Base-by-base conservation (phyloP, 441 rosid genomes). In the Corymbia citriodora region DNA sequence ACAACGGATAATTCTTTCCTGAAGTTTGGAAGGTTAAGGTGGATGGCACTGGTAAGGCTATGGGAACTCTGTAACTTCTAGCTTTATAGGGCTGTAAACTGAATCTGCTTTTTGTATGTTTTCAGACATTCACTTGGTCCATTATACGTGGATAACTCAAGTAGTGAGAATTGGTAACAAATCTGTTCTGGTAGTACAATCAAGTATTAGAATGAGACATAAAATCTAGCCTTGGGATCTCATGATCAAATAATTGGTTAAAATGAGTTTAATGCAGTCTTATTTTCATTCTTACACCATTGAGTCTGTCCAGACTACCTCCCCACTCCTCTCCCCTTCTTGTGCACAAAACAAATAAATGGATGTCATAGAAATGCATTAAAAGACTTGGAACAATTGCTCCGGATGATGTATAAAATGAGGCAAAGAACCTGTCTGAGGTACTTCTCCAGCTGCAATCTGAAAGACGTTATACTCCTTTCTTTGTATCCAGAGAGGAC, bases 401-500 rank as follows among this genome's bases (percentile, higher is more conserved):
- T 68, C 23, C 31, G 2, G 88, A 59, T 86, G 68, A 61, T 54
- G 0, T 61, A 61, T 25, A 79, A 17, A 72, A 31, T 25, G 45
- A 52, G 70, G 55, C 17, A 57, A 72, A 55, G 61, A 29, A 98
- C 99, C 99, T 96, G 95, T 85, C 83, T 95, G 87, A 97, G 93
- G 74, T 93, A 98, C 91, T 90, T 93, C 93, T 98, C 97, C 53
- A 97, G 96, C 92, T 94, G 94, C 93, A 98, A 92, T 90, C 99
- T 94, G 89, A 94, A 95, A 87, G 93, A 94, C 40, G 95, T 95
- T 87, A 96, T 96, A 93, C 95, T 92, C 79, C 96, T 93, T 91
- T 97, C 96, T 93, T 96, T 98, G 89, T 97, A 97, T 8, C 99
- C 99, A 55, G 99, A 97, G 90, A 98, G 96, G 85, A 98, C 96